These are phyloP conservation scores for Scytalidium lignicola DNA, from an alignment of 2,329 filamentous ascomycete species.

Conservation along the genomic window DNA sequence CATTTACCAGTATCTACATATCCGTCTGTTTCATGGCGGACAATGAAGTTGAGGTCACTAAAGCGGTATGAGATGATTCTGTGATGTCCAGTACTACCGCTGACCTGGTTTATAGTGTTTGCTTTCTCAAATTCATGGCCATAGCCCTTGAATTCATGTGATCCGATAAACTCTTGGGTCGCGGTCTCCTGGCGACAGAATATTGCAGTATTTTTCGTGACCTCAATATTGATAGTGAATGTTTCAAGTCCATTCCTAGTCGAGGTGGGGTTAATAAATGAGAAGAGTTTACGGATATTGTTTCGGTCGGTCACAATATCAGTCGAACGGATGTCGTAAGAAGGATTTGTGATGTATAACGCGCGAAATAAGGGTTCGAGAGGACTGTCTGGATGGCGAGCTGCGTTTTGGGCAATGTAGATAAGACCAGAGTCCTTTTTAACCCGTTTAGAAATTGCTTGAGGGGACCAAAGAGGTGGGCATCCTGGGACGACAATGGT, in stretches of 20 bases:
- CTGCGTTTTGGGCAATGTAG: conserved; percentile 42
- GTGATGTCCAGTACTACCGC: conserved; percentile 38
- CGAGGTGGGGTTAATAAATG: conserved; percentile 32
- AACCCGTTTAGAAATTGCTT: conserved; percentile 19
- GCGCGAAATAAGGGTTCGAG: conserved; percentile 43
- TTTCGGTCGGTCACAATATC: conserved; percentile 42
- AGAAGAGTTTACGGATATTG: conserved; percentile 43
- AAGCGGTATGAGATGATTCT: conserved; percentile 40
- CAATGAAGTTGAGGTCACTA: conserved; percentile 33
- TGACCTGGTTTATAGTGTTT: conserved; percentile 32
- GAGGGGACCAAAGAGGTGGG: conserved; percentile 34
- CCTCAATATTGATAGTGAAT: conserved; percentile 39
- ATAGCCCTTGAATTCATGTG: conserved; percentile 34
- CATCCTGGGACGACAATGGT: conserved; percentile 42
- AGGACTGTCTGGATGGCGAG: conserved; percentile 36
- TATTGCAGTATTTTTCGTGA: conserved; percentile 32
- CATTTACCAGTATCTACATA: conserved; percentile 26
- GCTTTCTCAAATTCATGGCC: conserved; percentile 41
- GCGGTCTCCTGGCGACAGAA: conserved; percentile 31
- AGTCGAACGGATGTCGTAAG: conserved; percentile 14
- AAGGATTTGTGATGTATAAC: conserved; percentile 32
- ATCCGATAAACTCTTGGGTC: conserved; percentile 25
- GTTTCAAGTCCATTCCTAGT: conserved; percentile 21
- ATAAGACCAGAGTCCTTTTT: conserved; percentile 33
- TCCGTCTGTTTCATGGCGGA: conserved; percentile 40